These are phyloP conservation scores for Filobasidium wieringae DNA, from an alignment of 768 basidiomycete species.

Conservation along the genomic window DNA sequence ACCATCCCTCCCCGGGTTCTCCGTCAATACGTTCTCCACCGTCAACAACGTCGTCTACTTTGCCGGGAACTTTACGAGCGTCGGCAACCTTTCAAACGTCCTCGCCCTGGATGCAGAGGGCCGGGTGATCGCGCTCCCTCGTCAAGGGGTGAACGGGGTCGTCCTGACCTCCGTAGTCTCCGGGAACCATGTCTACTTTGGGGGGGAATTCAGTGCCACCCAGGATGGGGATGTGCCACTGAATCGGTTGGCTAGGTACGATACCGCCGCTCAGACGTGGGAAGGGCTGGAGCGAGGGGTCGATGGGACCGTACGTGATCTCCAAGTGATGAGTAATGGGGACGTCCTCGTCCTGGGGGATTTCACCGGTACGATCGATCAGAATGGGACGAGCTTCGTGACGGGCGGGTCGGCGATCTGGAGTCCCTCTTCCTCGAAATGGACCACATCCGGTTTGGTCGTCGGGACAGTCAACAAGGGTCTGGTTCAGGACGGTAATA, in stretches of 20 bases:
- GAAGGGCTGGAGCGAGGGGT: constrained; percentile 58
- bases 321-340: constrained; percentile 42
- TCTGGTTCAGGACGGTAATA: neutral
- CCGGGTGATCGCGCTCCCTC: constrained; percentile 45
- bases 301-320: constrained; percentile 57
- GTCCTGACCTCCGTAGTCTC: constrained; percentile 56
- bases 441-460: constrained; percentile 63
- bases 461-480: constrained; percentile 32
- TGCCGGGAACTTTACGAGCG: constrained; percentile 62
- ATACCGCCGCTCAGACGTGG: constrained; percentile 58
- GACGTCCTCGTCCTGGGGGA: constrained; percentile 54
- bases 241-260: constrained; percentile 43
- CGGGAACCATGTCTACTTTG: constrained; percentile 55
- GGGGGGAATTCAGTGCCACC: constrained; percentile 76
- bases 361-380: constrained; percentile 49
- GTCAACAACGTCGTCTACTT: constrained; percentile 56
- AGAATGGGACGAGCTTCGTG: constrained; percentile 35
- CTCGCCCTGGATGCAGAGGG: constrained; percentile 54
- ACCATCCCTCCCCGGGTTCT: constrained; percentile 2
- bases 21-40: constrained; percentile 44
- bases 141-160: constrained; percentile 65
- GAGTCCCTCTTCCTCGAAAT: constrained; percentile 50
- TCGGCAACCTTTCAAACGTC: constrained; percentile 52
- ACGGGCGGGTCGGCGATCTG: constrained; percentile 62
- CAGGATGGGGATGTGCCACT: constrained; percentile 41